Percentiles rank a stretch among this genome's conserved stretches.
Conservation (phyloP, 228 moss, liverwort and hornwort genomes). For the Sphagnum magellanicum region DNA sequence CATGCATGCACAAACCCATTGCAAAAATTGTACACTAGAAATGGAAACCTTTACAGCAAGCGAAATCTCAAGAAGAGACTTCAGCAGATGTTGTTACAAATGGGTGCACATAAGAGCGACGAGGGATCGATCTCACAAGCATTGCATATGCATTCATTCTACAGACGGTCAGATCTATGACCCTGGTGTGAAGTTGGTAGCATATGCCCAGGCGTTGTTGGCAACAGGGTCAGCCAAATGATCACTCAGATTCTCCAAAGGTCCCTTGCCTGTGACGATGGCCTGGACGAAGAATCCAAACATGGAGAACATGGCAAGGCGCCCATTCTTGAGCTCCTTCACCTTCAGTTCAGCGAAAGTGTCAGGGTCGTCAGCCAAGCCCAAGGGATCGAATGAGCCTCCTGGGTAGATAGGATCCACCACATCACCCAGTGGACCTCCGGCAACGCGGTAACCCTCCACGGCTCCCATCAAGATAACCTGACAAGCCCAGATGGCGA, state of each 20-base stretch:
- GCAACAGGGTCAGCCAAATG: constrained; percentile 7
- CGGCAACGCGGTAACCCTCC: constrained; percentile 6
- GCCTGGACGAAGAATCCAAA: constrained; percentile 9
- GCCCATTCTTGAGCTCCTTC: constrained; percentile 11
- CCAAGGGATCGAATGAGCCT: constrained; percentile 9
- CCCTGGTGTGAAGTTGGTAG: constrained; percentile 7
- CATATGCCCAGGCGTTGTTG: constrained; percentile 9
- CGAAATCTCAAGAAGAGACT: too few species aligned
- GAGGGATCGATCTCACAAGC: too few species aligned
- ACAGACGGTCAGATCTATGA: not conserved
- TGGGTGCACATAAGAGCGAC: too few species aligned
- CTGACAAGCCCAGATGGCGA: constrained; percentile 5
- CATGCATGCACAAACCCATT: too few species aligned
- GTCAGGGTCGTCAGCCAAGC: constrained; percentile 8
- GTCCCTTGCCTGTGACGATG: constrained; percentile 4
- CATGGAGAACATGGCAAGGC: constrained; percentile 7
- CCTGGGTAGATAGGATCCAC: constrained; percentile 7
- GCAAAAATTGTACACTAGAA: too few species aligned
- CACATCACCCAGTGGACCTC: constrained; percentile 5
- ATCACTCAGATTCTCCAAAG: constrained; percentile 6
- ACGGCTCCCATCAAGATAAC: constrained; percentile 8
- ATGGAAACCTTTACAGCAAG: too few species aligned
- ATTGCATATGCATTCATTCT: too few species aligned
- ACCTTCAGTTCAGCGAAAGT: constrained; percentile 10
- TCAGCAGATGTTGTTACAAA: too few species aligned